Evolutionary conservation across 2,329 filamentous ascomycete genomes (phyloP).

Genomic region (Fonsecaea multimorphosa): DNA sequence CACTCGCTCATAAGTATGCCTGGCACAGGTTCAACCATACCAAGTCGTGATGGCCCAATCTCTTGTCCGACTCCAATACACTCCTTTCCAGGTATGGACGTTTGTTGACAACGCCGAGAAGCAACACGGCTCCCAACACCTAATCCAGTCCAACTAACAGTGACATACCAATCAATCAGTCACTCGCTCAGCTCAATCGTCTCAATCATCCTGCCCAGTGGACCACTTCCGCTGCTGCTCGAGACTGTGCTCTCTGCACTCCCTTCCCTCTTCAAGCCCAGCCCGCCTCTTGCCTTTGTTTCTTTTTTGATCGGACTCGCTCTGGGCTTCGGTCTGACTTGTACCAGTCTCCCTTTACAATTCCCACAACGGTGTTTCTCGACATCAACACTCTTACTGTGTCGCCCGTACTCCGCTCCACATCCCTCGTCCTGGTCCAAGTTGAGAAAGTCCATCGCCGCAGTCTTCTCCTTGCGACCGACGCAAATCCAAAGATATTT

Average conservation of each 20-base stretch:
- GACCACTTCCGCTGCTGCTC: constrained; percentile 28
- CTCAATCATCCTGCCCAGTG: constrained; percentile 29
- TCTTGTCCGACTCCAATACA: neutral
- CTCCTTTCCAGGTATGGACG: neutral
- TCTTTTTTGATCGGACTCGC: constrained; percentile 40
- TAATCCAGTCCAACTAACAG: neutral
- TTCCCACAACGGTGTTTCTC: constrained; percentile 72
- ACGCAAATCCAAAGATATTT: constrained; percentile 87
- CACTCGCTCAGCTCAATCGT: constrained; percentile 36
- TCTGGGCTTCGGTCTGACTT: constrained; percentile 79
- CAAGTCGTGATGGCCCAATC: neutral
- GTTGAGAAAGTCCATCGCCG: constrained; percentile 32
- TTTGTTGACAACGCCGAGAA: neutral
- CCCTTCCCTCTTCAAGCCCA: constrained; percentile 9
- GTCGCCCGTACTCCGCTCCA: constrained; percentile 75
- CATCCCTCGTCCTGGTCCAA: constrained; percentile 56
- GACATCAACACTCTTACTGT: constrained; percentile 83
- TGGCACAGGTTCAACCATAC: neutral
- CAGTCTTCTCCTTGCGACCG: constrained; percentile 31
- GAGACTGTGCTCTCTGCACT: constrained; percentile 38
- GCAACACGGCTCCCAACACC: neutral
- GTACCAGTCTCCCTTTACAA: constrained; percentile 74
- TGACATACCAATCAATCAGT: constrained; percentile 2
- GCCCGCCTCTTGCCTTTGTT: neutral
- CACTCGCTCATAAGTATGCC: neutral